Evolutionary conservation across 2,329 filamentous ascomycete genomes (phyloP).

Genomic region (Zymoseptoria crescenta): DNA sequence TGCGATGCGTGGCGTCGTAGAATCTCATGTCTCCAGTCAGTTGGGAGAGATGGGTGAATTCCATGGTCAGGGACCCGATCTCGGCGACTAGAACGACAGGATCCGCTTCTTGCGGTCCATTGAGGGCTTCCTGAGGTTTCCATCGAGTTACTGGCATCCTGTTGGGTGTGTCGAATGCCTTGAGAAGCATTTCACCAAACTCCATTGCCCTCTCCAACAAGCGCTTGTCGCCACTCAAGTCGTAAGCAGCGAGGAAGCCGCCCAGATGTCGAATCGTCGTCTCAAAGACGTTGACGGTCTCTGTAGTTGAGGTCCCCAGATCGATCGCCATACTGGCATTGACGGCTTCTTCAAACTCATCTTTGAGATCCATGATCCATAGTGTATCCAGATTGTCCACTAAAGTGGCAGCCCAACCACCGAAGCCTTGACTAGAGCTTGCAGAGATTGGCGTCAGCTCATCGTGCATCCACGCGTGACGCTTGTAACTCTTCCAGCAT

Average conservation of each 20-base stretch:
- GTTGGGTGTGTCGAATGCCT: constrained; percentile 42
- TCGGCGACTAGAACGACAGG: constrained; percentile 38
- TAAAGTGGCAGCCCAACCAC: constrained; percentile 38
- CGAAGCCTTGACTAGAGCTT: constrained; percentile 34
- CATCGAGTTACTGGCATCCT: constrained; percentile 41
- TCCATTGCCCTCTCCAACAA: constrained; percentile 31
- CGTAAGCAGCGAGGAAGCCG: constrained; percentile 31
- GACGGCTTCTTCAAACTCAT: constrained; percentile 42
- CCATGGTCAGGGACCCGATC: constrained; percentile 41
- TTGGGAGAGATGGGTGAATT: constrained; percentile 42
- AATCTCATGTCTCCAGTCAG: constrained; percentile 39
- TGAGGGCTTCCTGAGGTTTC: constrained; percentile 33
- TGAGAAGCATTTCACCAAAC: constrained; percentile 38
- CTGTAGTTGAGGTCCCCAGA: constrained; percentile 32
- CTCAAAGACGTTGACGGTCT: constrained; percentile 42
- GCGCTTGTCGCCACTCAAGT: constrained; percentile 29
- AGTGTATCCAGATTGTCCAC: constrained; percentile 41
- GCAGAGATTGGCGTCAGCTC: constrained; percentile 41
- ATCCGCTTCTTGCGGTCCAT: constrained; percentile 35
- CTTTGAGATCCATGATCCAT: constrained; percentile 41
- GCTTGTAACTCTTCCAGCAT: constrained; percentile 39
- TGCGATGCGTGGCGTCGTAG: constrained; percentile 40
- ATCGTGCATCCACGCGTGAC: constrained; percentile 42
- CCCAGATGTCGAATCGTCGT: constrained; percentile 41
- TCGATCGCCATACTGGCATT: constrained; percentile 37